A percentile compares a stretch with the other conserved stretches of the same genome.
Conservation (phyloP, 2,329 filamentous ascomycete genomes). For the Emericellopsis cladophorae region DNA sequence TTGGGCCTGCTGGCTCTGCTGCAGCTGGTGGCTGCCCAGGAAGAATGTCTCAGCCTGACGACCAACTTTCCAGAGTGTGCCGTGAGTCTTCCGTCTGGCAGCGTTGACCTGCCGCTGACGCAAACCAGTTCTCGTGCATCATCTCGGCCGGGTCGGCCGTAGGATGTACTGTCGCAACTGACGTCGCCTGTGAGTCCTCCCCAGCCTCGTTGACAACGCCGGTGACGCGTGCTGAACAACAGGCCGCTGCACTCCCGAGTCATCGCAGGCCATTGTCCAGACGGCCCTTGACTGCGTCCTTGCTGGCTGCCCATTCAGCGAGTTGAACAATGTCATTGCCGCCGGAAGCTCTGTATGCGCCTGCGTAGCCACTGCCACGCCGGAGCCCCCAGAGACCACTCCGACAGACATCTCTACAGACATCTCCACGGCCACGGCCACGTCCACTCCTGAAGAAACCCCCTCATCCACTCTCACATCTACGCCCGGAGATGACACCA, state of each 20-base stretch:
- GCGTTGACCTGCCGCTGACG: not conserved
- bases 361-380: slow-evolving; percentile 5
- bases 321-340: slow-evolving; percentile 6
- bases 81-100: slow-evolving; percentile 5
- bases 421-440: not conserved
- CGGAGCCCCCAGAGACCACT: slow-evolving; percentile 2
- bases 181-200: slow-evolving; percentile 9
- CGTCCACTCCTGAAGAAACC: not conserved
- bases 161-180: slow-evolving; percentile 10
- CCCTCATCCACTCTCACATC: slow-evolving; percentile 4
- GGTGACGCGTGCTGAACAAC: not conserved
- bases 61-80: slow-evolving; percentile 10
- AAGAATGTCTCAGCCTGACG: slow-evolving; percentile 8
- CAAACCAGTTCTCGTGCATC: slow-evolving; percentile 9
- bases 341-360: slow-evolving; percentile 9
- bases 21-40: slow-evolving; percentile 6
- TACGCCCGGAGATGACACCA: not conserved
- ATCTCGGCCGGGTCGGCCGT: slow-evolving; percentile 8
- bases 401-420: not conserved
- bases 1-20: slow-evolving; percentile 9
- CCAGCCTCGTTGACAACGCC: not conserved
- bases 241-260: slow-evolving; percentile 10
- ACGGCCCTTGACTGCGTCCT: slow-evolving; percentile 9
- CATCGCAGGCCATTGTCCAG: slow-evolving; percentile 7
- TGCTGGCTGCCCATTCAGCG: slow-evolving; percentile 5